Evolutionary conservation across 352 stramenopile genomes (phyloP).

Genomic region (Pelagophyceae sp.): DNA sequence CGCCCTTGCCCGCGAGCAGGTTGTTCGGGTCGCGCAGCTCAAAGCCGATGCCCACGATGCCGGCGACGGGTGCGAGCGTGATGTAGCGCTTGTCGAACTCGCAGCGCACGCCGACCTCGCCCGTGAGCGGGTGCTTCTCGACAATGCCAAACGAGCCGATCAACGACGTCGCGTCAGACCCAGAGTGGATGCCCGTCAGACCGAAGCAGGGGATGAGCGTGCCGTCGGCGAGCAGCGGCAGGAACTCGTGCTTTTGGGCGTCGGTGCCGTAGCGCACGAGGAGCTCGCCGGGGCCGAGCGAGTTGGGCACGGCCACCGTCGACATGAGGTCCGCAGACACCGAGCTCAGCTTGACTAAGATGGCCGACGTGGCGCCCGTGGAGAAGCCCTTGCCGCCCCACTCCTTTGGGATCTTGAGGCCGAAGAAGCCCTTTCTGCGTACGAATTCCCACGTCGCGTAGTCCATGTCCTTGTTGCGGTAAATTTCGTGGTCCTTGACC

Average conservation of each 20-base stretch:
- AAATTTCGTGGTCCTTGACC: constrained; percentile 87
- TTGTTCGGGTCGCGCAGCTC: constrained; percentile 85
- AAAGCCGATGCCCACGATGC: constrained; percentile 90
- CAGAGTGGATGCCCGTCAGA: constrained; percentile 83
- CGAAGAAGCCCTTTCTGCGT: constrained; percentile 88
- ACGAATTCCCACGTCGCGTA: constrained; percentile 88
- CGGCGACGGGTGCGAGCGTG: constrained; percentile 89
- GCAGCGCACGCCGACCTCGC: constrained; percentile 85
- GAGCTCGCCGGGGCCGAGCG: constrained; percentile 86
- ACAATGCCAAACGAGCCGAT: constrained; percentile 83
- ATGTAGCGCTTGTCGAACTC: constrained; percentile 99
- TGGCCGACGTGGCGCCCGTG: constrained; percentile 57
- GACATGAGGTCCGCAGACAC: constrained; percentile 21
- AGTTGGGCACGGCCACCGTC: constrained; percentile 93
- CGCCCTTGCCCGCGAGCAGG: constrained; percentile 79
- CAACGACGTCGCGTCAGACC: constrained; percentile 86
- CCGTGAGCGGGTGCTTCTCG: constrained; percentile 65
- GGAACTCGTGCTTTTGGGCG: constrained; percentile 89
- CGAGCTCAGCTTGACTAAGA: constrained; percentile 70
- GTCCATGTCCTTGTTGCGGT: constrained; percentile 77
- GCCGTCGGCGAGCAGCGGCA: constrained; percentile 78
- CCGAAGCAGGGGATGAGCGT: constrained; percentile 94
- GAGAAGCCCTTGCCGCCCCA: constrained; percentile 62
- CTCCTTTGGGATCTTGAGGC: constrained; percentile 95
- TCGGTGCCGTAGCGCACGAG: constrained; percentile 87